Conservation (phyloP, 2,329 filamentous ascomycete genomes). For the Hypoxylon sp. region DNA sequence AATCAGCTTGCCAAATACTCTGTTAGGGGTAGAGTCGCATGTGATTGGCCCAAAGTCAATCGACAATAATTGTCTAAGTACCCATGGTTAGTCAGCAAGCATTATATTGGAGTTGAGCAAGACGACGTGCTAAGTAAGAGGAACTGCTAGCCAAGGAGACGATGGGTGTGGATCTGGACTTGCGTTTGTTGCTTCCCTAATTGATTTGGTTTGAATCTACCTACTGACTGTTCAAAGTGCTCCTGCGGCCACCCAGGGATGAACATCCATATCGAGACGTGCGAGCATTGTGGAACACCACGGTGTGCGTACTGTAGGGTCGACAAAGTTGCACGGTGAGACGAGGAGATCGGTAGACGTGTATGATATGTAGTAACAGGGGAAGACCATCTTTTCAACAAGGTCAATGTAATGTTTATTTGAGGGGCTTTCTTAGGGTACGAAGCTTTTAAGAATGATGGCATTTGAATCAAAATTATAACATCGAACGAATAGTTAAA, state of each 20-base stretch:
- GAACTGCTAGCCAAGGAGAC: slow-evolving; percentile 18
- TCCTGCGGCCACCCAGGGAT: slow-evolving; percentile 34
- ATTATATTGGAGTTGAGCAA: background rate
- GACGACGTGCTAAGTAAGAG: background rate
- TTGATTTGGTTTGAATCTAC: background rate
- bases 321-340: slow-evolving; percentile 20
- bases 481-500: too few relatives aligned
- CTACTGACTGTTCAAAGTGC: slow-evolving; percentile 25
- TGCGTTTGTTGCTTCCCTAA: slow-evolving; percentile 16
- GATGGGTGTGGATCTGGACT: slow-evolving; percentile 33
- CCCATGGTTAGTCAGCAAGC: slow-evolving; percentile 15
- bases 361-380: background rate
- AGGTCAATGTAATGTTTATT: background rate
- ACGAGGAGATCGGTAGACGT: background rate
- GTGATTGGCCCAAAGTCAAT: too few relatives aligned
- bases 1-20: too few relatives aligned
- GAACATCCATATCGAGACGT: slow-evolving; percentile 26
- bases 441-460: background rate
- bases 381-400: background rate
- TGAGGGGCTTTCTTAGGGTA: background rate
- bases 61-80: background rate
- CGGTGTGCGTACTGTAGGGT: slow-evolving; percentile 33
- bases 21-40: too few relatives aligned
- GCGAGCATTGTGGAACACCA: slow-evolving; percentile 21
- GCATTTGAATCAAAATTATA: too few relatives aligned